These are phyloP conservation scores for Inonotus obliquus DNA, from an alignment of 1,284 basidiomycete species.

Conservation along the genomic window DNA sequence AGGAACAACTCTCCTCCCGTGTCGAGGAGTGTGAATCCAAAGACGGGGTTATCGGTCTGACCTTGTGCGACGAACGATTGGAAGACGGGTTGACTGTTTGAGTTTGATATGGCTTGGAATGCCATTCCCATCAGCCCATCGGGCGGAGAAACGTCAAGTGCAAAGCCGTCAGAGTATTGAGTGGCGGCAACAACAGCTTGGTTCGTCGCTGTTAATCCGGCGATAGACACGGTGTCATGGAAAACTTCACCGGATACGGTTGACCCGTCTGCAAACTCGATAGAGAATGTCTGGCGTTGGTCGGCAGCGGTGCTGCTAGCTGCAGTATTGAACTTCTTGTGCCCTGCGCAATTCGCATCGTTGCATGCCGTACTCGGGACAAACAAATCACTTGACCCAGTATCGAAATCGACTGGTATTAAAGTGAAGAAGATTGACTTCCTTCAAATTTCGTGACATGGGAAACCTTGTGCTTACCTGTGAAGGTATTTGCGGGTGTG, in stretches of 20 bases:
- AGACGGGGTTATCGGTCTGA: constrained; percentile 31
- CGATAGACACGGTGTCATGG: constrained; percentile 25
- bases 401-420: constrained; percentile 18
- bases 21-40: constrained; percentile 46
- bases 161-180: constrained; percentile 40
- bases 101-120: constrained; percentile 25
- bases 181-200: constrained; percentile 37
- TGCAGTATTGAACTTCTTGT: constrained; percentile 21
- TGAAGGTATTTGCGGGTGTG: constrained; percentile 17
- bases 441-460: background rate
- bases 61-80: constrained; percentile 29
- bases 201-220: constrained; percentile 21
- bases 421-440: background rate
- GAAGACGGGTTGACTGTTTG: constrained; percentile 26
- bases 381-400: constrained; percentile 22
- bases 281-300: constrained; percentile 16
- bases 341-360: constrained; percentile 21
- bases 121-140: constrained; percentile 42
- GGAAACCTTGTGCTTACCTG: constrained; percentile 1
- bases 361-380: constrained; percentile 20
- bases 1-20: constrained; percentile 47
- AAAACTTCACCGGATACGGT: constrained; percentile 21
- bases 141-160: constrained; percentile 32
- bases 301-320: constrained; percentile 17
- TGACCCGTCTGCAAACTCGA: constrained; percentile 22